Percentiles rank a stretch among this genome's conserved stretches.
These are phyloP conservation scores for Epichloe glyceriae DNA, from an alignment of 2,329 filamentous ascomycete species.

Conservation along the genomic window DNA sequence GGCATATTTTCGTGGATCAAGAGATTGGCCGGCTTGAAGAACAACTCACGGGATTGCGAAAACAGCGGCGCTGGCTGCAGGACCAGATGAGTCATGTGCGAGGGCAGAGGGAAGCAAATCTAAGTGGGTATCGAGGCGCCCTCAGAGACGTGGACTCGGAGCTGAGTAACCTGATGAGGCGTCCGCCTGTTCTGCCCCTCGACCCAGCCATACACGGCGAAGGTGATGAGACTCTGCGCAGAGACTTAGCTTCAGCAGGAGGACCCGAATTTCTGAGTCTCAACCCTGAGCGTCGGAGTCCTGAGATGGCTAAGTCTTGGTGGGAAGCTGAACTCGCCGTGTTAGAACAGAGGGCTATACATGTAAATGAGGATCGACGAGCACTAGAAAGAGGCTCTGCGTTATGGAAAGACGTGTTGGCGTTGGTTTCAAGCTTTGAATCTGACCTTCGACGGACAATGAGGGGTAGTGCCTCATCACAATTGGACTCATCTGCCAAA, in stretches of 20 bases:
- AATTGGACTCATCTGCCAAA: slow-evolving; percentile 10
- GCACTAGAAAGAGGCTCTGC: slow-evolving; percentile 55
- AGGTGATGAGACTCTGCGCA: slow-evolving; percentile 6
- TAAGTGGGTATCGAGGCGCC: slow-evolving; percentile 58
- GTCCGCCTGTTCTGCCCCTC: slow-evolving; percentile 41
- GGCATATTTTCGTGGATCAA: slow-evolving; percentile 38
- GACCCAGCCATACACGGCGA: slow-evolving; percentile 30
- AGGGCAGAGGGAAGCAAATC: slow-evolving; percentile 55
- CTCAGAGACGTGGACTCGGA: slow-evolving; percentile 53
- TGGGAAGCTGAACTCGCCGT: slow-evolving; percentile 51
- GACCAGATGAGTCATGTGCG: slow-evolving; percentile 48
- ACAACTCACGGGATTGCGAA: slow-evolving; percentile 47
- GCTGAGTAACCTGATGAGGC: slow-evolving; percentile 43
- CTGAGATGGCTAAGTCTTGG: slow-evolving; percentile 58
- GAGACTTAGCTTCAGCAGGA: slow-evolving; percentile 17
- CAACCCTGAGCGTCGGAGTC: slow-evolving; percentile 50
- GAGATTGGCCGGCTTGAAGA: slow-evolving; percentile 56
- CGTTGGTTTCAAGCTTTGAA: slow-evolving; percentile 52
- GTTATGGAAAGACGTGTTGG: slow-evolving; percentile 52
- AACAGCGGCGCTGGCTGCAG: slow-evolving; percentile 44
- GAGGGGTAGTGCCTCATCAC: slow-evolving; percentile 16
- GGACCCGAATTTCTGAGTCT: slow-evolving; percentile 46
- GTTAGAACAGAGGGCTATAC: slow-evolving; percentile 39
- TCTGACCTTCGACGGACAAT: slow-evolving; percentile 44
- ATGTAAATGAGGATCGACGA: slow-evolving; percentile 46